A percentile compares a stretch with the other conserved stretches of the same genome.
Evolutionary conservation across 345 rosid genomes (phyloP).

Genomic region (Tarenaya hassleriana): DNA sequence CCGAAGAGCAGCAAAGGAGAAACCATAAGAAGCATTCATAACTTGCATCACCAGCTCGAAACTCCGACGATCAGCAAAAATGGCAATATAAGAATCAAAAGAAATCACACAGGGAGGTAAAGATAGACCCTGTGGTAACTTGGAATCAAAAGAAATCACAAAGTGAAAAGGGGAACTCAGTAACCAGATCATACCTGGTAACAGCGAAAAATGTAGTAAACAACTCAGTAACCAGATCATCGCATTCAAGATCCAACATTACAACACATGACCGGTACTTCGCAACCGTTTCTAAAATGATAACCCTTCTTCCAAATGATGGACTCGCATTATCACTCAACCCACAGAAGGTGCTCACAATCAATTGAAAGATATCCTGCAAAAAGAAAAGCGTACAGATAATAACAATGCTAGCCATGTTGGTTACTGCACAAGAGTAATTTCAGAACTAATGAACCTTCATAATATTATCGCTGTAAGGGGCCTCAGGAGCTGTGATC

Average conservation of each 20-base stretch:
- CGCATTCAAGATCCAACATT: slow-evolving; percentile 97
- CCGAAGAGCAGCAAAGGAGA: not conserved
- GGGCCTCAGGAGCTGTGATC: slow-evolving; percentile 98
- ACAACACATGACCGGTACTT: slow-evolving; percentile 93
- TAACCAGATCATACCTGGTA: slow-evolving; percentile 62
- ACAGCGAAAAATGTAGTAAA: slow-evolving; percentile 81
- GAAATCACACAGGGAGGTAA: not conserved
- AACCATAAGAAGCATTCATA: slow-evolving; percentile 4
- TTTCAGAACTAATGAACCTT: slow-evolving; percentile 46
- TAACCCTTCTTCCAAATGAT: slow-evolving; percentile 87
- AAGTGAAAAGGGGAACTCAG: slow-evolving; percentile 3
- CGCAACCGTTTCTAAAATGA: slow-evolving; percentile 90
- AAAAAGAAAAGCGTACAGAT: slow-evolving; percentile 22
- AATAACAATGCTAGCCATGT: slow-evolving; percentile 3
- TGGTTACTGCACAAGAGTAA: slow-evolving; percentile 2
- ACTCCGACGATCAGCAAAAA: not conserved
- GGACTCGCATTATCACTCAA: slow-evolving; percentile 76
- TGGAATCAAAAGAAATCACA: slow-evolving; percentile 1
- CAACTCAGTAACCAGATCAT: slow-evolving; percentile 84
- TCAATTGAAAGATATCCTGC: slow-evolving; percentile 86
- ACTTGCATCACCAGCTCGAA: slow-evolving; percentile 8
- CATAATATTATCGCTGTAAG: slow-evolving; percentile 70
- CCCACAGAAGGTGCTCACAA: slow-evolving; percentile 79
- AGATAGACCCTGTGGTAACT: slow-evolving; percentile 9
- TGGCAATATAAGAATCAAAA: not conserved